Percentiles rank a stretch among this genome's conserved stretches.
Conservation (phyloP, 1,139 yeast species). For the Blastobotrys persicus region DNA sequence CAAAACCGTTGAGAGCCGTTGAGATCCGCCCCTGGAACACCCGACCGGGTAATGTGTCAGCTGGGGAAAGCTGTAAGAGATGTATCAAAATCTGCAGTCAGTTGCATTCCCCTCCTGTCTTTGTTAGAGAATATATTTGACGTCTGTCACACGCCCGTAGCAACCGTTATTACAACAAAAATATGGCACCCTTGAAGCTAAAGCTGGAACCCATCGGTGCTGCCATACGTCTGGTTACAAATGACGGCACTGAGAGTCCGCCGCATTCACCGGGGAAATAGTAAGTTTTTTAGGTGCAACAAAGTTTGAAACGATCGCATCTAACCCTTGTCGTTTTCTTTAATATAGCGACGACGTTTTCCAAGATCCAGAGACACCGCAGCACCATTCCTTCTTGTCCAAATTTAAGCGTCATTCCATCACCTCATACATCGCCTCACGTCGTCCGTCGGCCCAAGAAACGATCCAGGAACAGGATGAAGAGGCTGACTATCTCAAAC, state of each 20-base stretch:
- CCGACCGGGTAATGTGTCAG: background rate
- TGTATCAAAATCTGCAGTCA: background rate
- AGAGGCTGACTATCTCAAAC: conserved; percentile 14
- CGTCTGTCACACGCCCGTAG: conserved; percentile 1
- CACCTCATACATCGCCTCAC: conserved; percentile 5
- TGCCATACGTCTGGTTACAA: conserved; percentile 18
- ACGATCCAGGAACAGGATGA: conserved; percentile 9
- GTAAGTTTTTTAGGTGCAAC: conserved; percentile 3
- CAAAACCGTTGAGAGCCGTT: background rate
- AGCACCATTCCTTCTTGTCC: conserved; percentile 5
- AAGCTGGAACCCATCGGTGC: conserved; percentile 20
- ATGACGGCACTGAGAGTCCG: conserved; percentile 12
- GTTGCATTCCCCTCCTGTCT: conserved; percentile 2
- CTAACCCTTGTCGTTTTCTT: conserved; percentile 4
- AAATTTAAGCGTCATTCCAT: conserved; percentile 9
- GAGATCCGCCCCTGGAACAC: background rate
- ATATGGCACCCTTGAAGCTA: conserved; percentile 10
- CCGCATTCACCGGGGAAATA: conserved; percentile 9
- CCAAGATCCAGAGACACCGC: conserved; percentile 8
- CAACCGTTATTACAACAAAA: background rate
- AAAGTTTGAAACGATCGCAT: conserved; percentile 2
- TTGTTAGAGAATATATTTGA: background rate
- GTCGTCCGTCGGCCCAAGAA: conserved; percentile 6
- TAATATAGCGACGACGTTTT: conserved; percentile 7
- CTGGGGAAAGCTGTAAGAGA: background rate